Evolutionary conservation across 805 yeast species (phyloP).

Genomic region (Ogataea trehaloabstinens): DNA sequence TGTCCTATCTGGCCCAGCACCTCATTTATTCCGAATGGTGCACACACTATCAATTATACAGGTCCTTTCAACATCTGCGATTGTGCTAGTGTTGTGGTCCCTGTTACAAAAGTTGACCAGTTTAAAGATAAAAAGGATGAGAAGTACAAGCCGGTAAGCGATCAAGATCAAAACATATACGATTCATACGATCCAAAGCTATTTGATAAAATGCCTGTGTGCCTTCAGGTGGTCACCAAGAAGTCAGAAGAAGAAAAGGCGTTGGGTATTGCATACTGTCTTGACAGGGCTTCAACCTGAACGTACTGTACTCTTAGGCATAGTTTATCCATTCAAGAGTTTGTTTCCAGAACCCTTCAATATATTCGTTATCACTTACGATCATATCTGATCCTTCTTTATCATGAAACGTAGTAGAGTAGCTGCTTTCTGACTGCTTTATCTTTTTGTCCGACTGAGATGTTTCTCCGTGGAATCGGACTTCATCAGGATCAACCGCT

Average conservation of each 20-base stretch:
- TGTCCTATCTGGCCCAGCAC: slow-evolving; percentile 43
- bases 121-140: slow-evolving; percentile 34
- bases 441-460: too few species aligned
- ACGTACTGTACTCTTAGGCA: neutral
- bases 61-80: slow-evolving; percentile 51
- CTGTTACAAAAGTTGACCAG: slow-evolving; percentile 55
- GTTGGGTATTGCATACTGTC: slow-evolving; percentile 11
- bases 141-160: slow-evolving; percentile 32
- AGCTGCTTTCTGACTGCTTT: too few species aligned
- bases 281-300: slow-evolving; percentile 4
- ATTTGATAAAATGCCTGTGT: slow-evolving; percentile 59
- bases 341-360: slow-evolving; percentile 10
- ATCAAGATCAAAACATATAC: slow-evolving; percentile 43
- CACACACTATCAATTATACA: slow-evolving; percentile 44
- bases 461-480: too few species aligned
- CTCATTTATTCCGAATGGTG: slow-evolving; percentile 32
- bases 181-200: slow-evolving; percentile 45
- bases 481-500: too few species aligned
- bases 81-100: slow-evolving; percentile 49
- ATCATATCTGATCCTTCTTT: too few species aligned
- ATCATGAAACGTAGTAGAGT: too few species aligned
- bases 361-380: slow-evolving; percentile 16
- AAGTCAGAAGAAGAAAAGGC: slow-evolving; percentile 61
- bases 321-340: slow-evolving; percentile 9
- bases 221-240: slow-evolving; percentile 61